Conservation (phyloP, 768 basidiomycete species). For the Boletus rubroflammeus region DNA sequence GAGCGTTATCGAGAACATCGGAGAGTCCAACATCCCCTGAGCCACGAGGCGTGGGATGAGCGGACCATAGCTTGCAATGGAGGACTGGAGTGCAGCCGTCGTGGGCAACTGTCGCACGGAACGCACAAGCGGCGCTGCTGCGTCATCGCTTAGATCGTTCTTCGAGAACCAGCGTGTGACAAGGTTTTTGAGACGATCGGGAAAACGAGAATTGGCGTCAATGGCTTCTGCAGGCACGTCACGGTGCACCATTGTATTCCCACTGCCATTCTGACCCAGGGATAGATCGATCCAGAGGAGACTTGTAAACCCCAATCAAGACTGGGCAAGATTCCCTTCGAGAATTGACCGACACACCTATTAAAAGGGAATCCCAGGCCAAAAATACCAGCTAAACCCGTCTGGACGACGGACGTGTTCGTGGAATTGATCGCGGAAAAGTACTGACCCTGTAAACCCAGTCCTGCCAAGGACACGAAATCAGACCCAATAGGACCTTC, state of each 20-base stretch:
- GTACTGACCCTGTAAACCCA: conserved; percentile 48
- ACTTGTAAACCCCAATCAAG: conserved; percentile 27
- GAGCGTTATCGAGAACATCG: conserved; percentile 56
- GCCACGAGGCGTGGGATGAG: conserved; percentile 46
- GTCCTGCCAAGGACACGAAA: conserved; percentile 48
- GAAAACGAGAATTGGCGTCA: background rate
- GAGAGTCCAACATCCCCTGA: conserved; percentile 34
- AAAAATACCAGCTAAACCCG: conserved; percentile 62
- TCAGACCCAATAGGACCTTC: conserved; percentile 61
- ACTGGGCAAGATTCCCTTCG: background rate
- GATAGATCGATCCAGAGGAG: conserved; percentile 45
- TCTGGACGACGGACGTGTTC: conserved; percentile 56
- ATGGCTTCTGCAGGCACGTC: background rate
- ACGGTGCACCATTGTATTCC: background rate
- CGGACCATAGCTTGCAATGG: conserved; percentile 43
- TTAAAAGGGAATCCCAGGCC: conserved; percentile 74
- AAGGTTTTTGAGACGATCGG: conserved; percentile 11
- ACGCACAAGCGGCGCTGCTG: background rate
- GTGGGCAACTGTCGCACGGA: conserved; percentile 9
- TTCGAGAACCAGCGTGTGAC: conserved; percentile 20
- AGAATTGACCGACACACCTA: conserved; percentile 41
- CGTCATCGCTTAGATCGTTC: background rate
- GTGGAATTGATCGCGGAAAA: conserved; percentile 69
- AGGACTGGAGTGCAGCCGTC: conserved; percentile 35
- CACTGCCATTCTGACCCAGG: conserved; percentile 10